These are phyloP conservation scores for Effrenium voratum DNA, from an alignment of 73 alveolate genomes.

Conservation along the genomic window DNA sequence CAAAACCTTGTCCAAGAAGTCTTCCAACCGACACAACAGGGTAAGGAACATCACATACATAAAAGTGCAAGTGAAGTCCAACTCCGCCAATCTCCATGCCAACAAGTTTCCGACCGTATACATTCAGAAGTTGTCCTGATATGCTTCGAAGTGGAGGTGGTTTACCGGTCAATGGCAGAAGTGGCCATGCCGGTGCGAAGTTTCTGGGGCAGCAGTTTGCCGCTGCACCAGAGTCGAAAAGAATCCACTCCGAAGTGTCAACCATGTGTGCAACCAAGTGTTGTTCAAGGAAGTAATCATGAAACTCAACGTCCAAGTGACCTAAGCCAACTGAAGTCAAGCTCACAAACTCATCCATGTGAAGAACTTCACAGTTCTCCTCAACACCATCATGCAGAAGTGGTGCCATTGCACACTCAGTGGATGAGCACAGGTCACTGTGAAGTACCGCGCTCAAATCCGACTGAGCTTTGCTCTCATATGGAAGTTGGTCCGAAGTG, in stretches of 20 bases:
- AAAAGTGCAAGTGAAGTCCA: constrained; percentile 53
- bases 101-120: neutral
- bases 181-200: constrained; percentile 28
- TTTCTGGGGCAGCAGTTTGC: constrained; percentile 28
- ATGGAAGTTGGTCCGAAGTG: too few species aligned
- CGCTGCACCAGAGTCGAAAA: constrained; percentile 9
- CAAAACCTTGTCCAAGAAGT: constrained; percentile 7
- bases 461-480: too few species aligned
- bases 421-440: too few species aligned
- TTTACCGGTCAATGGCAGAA: neutral
- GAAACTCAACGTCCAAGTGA: too few species aligned
- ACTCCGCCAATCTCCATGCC: too few species aligned
- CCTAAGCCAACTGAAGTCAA: too few species aligned
- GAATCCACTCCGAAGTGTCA: neutral
- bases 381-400: too few species aligned
- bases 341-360: too few species aligned
- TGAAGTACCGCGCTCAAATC: too few species aligned
- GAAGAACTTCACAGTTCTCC: too few species aligned
- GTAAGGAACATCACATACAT: neutral
- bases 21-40: constrained; percentile 21
- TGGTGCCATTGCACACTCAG: too few species aligned
- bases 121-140: neutral
- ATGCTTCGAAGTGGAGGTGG: constrained; percentile 27
- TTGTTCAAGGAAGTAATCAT: neutral
- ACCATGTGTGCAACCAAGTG: neutral